phyloP scores from a whole-genome alignment of 1,284 basidiomycete species.

The Papiliotrema flavescens region DNA sequence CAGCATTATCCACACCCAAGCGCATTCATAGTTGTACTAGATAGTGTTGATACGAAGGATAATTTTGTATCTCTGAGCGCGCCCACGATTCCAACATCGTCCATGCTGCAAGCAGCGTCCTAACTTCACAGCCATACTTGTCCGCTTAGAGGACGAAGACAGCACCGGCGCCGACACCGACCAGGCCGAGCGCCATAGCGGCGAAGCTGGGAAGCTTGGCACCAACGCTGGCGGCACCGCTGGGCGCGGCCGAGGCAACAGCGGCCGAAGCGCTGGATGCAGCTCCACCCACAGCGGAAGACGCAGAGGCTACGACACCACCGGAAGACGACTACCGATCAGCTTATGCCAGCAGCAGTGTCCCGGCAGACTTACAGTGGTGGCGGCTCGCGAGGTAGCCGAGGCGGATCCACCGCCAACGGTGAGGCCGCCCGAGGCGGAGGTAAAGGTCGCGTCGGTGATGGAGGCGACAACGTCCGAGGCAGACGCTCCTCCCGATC shows the following conservation, averaged over 20 bases:
- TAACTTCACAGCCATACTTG: too few species aligned
- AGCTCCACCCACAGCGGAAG: too few species aligned
- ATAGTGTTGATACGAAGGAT: not conserved
- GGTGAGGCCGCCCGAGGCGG: slow-evolving; percentile 6
- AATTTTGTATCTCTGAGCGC: not conserved
- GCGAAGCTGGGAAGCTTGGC: slow-evolving; percentile 7
- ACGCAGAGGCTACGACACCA: not conserved
- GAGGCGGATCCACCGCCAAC: not conserved
- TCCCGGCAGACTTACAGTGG: not conserved
- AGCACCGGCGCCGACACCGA: slow-evolving; percentile 23
- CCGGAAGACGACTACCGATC: not conserved
- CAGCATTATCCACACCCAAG: too few species aligned
- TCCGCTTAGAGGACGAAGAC: slow-evolving; percentile 13
- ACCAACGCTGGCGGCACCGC: slow-evolving; percentile 10
- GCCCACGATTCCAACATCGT: too few species aligned
- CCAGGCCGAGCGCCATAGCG: slow-evolving; percentile 11
- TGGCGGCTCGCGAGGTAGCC: slow-evolving; percentile 1
- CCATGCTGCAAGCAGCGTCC: too few species aligned
- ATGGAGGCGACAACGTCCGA: slow-evolving; percentile 8
- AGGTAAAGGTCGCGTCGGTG: slow-evolving; percentile 7
- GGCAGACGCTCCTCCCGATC: not conserved
- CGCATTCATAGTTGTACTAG: too few species aligned
- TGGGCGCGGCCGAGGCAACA: slow-evolving; percentile 2
- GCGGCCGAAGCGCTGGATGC: slow-evolving; percentile 2
- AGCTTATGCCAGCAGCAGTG: not conserved